Evolutionary conservation across 2,329 filamentous ascomycete species (phyloP).

Genomic region (Aspergillus pseudoglaucus): DNA sequence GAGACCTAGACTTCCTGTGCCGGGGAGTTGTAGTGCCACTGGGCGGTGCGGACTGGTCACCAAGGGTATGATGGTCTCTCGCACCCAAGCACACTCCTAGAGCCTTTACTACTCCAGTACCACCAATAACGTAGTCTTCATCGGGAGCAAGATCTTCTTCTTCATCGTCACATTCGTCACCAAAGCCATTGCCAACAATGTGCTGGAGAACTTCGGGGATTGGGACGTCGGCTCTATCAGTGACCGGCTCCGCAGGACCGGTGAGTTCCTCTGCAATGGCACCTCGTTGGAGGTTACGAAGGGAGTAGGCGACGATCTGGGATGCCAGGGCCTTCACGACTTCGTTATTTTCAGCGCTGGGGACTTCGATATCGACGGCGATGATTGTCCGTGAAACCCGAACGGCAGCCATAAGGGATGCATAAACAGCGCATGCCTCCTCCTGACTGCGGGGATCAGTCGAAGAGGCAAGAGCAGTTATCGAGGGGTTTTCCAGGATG

Average conservation of each 20-base stretch:
- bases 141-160: conserved; percentile 68
- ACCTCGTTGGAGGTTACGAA: conserved; percentile 80
- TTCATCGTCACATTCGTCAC: conserved; percentile 47
- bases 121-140: conserved; percentile 92
- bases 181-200: conserved; percentile 66
- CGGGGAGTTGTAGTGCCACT: conserved; percentile 52
- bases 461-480: conserved; percentile 64
- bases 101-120: conserved; percentile 91
- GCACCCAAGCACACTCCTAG: conserved; percentile 85
- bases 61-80: conserved; percentile 52
- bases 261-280: conserved; percentile 57
- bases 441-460: conserved; percentile 76
- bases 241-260: conserved; percentile 40
- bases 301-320: conserved; percentile 88
- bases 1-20: conserved; percentile 43
- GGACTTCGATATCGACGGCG: conserved; percentile 87
- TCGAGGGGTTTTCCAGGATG: conserved; percentile 66
- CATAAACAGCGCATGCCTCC: conserved; percentile 88
- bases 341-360: conserved; percentile 72
- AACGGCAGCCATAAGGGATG: conserved; percentile 81
- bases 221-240: conserved; percentile 44
- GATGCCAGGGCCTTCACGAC: conserved; percentile 87
- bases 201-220: conserved; percentile 80
- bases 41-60: conserved; percentile 35
- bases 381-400: conserved; percentile 77